Conservation (phyloP, 768 basidiomycete genomes). For the Suillus discolor region DNA sequence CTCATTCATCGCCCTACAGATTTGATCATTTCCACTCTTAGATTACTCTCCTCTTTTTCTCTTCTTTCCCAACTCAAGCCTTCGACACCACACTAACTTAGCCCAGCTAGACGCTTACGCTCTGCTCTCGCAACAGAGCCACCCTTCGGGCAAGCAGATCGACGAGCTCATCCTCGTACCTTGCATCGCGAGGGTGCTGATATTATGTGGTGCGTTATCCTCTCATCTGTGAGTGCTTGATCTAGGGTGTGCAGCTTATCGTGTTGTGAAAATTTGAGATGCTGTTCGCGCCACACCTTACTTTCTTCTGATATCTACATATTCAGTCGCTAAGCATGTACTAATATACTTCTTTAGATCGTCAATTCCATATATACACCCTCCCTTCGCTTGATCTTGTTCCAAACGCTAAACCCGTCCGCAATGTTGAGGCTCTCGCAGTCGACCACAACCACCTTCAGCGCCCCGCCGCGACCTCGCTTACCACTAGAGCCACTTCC, state of each 20-base stretch:
- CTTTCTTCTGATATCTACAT: not conserved
- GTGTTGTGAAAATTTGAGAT: not conserved
- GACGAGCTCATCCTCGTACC: conserved; percentile 83
- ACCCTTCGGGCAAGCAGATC: conserved; percentile 70
- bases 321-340: not conserved
- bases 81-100: not conserved
- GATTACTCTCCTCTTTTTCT: too few species aligned
- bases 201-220: conserved; percentile 65
- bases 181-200: conserved; percentile 69
- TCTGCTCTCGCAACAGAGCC: conserved; percentile 66
- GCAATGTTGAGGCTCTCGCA: conserved; percentile 78
- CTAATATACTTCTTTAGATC: conserved; percentile 39
- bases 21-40: too few species aligned
- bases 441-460: conserved; percentile 77
- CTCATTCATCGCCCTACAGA: too few species aligned
- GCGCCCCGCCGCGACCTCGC: conserved; percentile 46
- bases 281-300: not conserved
- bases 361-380: conserved; percentile 75
- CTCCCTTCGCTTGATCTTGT: conserved; percentile 81
- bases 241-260: not conserved
- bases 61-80: not conserved
- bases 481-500: conserved; percentile 32
- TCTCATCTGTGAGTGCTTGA: conserved; percentile 3
- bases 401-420: conserved; percentile 69
- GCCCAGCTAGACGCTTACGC: conserved; percentile 60